Evolutionary conservation across 192 early-diverging fungal species (phyloP).

Genomic region (Backusella australiensis): DNA sequence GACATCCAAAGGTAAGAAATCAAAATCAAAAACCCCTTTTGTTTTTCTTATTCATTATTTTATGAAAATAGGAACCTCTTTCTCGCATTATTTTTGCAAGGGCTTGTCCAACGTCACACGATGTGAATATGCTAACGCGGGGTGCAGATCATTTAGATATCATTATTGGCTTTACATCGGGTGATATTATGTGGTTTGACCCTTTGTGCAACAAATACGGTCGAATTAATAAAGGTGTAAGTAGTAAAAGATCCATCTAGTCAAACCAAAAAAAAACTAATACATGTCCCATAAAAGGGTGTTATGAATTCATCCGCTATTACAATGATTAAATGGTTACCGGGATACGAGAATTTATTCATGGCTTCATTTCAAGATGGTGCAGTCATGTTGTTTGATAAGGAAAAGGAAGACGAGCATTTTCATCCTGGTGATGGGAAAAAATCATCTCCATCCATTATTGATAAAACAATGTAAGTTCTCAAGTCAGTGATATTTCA

Average conservation of each 20-base stretch:
- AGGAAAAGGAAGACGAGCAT: conserved; percentile 81
- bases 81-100: conserved; percentile 75
- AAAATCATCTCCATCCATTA: not conserved
- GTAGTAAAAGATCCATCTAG: not conserved
- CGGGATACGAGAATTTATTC: conserved; percentile 80
- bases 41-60: not conserved
- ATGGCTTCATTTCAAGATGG: conserved; percentile 88
- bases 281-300: conserved; percentile 38
- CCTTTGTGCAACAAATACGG: conserved; percentile 85
- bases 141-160: conserved; percentile 76
- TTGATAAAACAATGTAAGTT: conserved; percentile 3
- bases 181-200: conserved; percentile 84
- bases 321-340: conserved; percentile 87
- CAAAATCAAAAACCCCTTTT: not conserved
- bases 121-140: conserved; percentile 75
- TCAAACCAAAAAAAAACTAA: not conserved
- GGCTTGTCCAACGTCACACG: conserved; percentile 81
- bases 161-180: conserved; percentile 79
- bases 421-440: conserved; percentile 31
- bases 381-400: conserved; percentile 82
- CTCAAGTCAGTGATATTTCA: no score
- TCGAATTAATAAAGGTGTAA: conserved; percentile 79
- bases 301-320: conserved; percentile 67
- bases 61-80: conserved; percentile 64
- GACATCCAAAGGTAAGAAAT: conserved; percentile 53